phyloP scores from a whole-genome alignment of 148 eudicot genomes.

The Camellia japonica region DNA sequence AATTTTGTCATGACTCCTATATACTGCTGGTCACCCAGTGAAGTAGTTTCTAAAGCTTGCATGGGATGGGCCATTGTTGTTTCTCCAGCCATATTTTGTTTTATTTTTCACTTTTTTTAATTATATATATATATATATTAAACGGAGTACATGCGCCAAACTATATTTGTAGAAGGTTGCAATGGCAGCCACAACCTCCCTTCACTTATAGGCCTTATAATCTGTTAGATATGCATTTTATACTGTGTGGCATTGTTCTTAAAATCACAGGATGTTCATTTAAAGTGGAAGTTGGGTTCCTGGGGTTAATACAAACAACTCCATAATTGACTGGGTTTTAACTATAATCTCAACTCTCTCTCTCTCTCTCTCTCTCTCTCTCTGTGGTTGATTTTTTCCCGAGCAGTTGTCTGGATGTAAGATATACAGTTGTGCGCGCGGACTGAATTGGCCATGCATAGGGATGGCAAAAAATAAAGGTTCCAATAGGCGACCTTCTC shows the following conservation, averaged over 20 bases:
- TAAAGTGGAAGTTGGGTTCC: neutral
- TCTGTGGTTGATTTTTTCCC: neutral
- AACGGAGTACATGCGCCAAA: neutral
- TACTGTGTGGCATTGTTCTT: neutral
- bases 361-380: no score
- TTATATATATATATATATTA: neutral
- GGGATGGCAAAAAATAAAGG: no score
- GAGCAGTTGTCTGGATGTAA: neutral
- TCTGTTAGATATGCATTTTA: neutral
- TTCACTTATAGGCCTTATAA: neutral
- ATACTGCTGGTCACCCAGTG: neutral
- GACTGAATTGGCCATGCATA: no score
- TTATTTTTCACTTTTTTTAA: neutral
- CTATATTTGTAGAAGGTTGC: neutral
- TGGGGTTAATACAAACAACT: neutral
- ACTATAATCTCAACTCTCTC: neutral
- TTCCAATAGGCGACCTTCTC: no score
- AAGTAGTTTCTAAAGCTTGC: neutral
- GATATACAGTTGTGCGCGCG: no score
- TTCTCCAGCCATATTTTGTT: neutral
- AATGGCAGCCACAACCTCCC: neutral
- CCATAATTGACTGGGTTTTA: neutral
- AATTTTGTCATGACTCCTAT: neutral
- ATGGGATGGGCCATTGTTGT: neutral
- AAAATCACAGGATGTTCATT: no score